Evolutionary conservation across 257 asterid species (phyloP), one percentile per base, ranked within the genome.

Genomic region (Nicotiana benthamiana): DNA sequence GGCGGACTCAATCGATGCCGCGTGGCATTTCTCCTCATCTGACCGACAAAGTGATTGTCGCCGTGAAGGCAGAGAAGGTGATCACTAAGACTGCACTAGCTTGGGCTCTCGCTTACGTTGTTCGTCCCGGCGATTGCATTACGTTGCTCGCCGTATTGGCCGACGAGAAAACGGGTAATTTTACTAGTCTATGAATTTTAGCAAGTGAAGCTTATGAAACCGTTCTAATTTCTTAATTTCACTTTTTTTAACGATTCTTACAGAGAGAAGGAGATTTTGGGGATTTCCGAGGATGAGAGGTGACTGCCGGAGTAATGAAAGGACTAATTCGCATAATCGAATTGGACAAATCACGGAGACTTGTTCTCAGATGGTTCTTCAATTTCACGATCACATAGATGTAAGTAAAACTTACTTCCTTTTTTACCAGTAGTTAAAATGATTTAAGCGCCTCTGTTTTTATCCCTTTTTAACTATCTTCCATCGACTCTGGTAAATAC

Each of bases 291-390:
- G 84, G 86, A 83, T 86, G 79, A 90, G 75, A 83, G 92, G 92
- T 32, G 92, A 88, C 51, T 78, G 83, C 70, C 90, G 90, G 26
- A 83, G 89, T 75, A 62, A 70, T 59, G 91, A 83, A 72, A 75
- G 75, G 46, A 54, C 68, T 28, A 79, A 80, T 63, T 77, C 86
- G 26, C 89, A 91, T 78, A 96, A 92, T 88, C 93, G 92, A 74
- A 84, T 91, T 10, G 79, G 85, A 32, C 92, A 89, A 87, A 90
- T 93, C 81, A 89, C 98, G 5, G 96, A 93, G 56, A 85, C 93
- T 16, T 93, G 97, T 82, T 93, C 98, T 80, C 90, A 90, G 85
- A 92, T 93, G 98, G 96, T 92, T 88, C 93, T 92, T 81, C 93
- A 93, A 85, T 87, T 90, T 81, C 92, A 86, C 82, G 87, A 85